These are phyloP conservation scores for Pseudocercospora cruenta DNA, from an alignment of 2,329 filamentous ascomycete genomes.

Conservation along the genomic window DNA sequence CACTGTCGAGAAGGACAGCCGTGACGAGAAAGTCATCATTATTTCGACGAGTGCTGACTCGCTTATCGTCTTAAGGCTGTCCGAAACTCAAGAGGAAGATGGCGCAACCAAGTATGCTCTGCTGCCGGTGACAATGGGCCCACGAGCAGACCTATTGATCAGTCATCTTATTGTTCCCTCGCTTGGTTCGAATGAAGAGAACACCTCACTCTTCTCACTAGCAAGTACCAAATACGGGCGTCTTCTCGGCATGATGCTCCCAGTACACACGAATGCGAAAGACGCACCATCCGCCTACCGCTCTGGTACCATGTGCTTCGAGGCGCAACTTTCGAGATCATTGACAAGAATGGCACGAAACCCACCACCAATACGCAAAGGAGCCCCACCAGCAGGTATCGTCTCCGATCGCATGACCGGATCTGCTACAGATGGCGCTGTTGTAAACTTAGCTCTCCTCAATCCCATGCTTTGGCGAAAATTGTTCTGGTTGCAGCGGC, in stretches of 20 bases:
- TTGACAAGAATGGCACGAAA: constrained; percentile 54
- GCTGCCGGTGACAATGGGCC: constrained; percentile 32
- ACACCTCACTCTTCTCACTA: constrained; percentile 21
- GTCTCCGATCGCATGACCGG: constrained; percentile 54
- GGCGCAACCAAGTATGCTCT: constrained; percentile 33
- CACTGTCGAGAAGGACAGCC: constrained; percentile 41
- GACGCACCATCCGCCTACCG: not conserved
- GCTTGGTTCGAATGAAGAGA: constrained; percentile 6
- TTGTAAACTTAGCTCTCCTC: constrained; percentile 67
- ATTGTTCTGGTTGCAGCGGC: constrained; percentile 72
- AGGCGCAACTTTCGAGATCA: constrained; percentile 46
- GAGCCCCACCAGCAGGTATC: constrained; percentile 43
- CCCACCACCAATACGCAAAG: constrained; percentile 43
- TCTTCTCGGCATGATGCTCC: constrained; percentile 33
- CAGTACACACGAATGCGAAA: constrained; percentile 11
- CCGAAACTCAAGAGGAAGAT: constrained; percentile 41
- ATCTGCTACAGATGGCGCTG: constrained; percentile 55
- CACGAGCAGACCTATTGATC: constrained; percentile 28
- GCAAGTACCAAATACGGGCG: constrained; percentile 31
- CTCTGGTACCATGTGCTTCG: constrained; percentile 37
- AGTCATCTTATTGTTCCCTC: constrained; percentile 28
- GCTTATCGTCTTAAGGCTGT: constrained; percentile 51
- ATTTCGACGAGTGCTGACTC: constrained; percentile 60
- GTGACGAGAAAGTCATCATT: constrained; percentile 50
- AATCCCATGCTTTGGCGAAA: constrained; percentile 65